These are phyloP conservation scores for Pythium dissimile DNA, from an alignment of 352 stramenopile genomes.

Conservation along the genomic window DNA sequence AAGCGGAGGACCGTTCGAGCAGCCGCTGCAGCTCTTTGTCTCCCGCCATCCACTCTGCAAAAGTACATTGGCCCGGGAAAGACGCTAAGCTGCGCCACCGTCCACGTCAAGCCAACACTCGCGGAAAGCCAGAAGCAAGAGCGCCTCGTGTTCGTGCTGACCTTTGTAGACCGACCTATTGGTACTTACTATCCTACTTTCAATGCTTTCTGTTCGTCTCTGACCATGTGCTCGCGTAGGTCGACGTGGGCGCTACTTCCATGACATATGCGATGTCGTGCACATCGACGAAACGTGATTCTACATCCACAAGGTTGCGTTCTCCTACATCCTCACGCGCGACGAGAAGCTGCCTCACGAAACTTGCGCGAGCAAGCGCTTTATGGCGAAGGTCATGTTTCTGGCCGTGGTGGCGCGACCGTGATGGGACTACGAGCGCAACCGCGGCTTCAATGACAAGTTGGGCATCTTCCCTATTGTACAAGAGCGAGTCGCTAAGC, in stretches of 20 bases:
- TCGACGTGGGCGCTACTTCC: neutral
- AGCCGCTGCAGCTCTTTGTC: neutral
- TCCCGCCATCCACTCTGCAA: conserved; percentile 6
- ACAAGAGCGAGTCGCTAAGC: neutral
- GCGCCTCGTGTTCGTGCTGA: neutral
- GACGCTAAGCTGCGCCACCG: neutral
- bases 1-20: neutral
- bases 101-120: conserved; percentile 1
- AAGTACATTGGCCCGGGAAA: conserved; percentile 13
- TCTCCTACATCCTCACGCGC: conserved; percentile 9
- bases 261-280: conserved; percentile 19
- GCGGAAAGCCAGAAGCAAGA: conserved; percentile 1
- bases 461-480: conserved; percentile 15
- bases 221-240: neutral
- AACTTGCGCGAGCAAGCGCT: conserved; percentile 16
- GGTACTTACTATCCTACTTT: neutral
- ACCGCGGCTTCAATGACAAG: conserved; percentile 12
- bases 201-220: neutral
- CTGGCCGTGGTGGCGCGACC: conserved; percentile 14
- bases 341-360: conserved; percentile 12
- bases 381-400: conserved; percentile 34
- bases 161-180: conserved; percentile 5
- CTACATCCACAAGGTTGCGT: conserved; percentile 16
- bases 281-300: conserved; percentile 31
- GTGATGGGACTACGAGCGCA: conserved; percentile 1